phyloP scores from a whole-genome alignment of 805 yeast species.

The Nematodospora valgi region DNA sequence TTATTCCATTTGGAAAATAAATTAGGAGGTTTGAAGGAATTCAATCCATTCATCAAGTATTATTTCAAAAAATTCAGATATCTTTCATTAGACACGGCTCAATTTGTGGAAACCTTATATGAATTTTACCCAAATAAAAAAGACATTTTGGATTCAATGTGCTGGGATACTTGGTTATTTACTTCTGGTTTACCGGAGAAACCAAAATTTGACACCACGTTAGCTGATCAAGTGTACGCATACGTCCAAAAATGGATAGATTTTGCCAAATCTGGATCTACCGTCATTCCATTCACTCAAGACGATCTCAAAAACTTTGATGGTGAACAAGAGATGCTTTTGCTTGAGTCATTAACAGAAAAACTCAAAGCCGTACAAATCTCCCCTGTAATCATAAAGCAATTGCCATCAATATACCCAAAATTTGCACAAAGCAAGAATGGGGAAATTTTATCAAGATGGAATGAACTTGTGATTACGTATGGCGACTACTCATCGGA shows the following conservation, averaged over 20 bases:
- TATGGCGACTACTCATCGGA: constrained; percentile 15
- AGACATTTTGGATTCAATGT: constrained; percentile 20
- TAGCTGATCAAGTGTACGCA: constrained; percentile 24
- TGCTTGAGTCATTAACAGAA: constrained; percentile 20
- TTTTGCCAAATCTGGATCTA: constrained; percentile 2
- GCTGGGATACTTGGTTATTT: constrained; percentile 28
- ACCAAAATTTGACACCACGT: constrained; percentile 25
- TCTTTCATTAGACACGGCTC: constrained; percentile 23
- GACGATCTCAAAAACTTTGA: constrained; percentile 19
- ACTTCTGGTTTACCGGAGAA: constrained; percentile 25
- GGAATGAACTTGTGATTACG: constrained; percentile 22
- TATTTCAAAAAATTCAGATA: constrained; percentile 27
- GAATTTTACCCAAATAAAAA: constrained; percentile 21
- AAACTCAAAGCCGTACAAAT: constrained; percentile 11
- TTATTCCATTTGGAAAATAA: constrained; percentile 23
- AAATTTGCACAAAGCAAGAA: constrained; percentile 17
- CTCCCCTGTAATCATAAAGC: constrained; percentile 11
- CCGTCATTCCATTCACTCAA: constrained; percentile 7
- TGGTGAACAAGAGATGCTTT: constrained; percentile 23
- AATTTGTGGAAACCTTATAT: constrained; percentile 24
- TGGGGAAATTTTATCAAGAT: constrained; percentile 22
- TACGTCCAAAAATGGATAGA: constrained; percentile 22
- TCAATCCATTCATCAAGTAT: constrained; percentile 27
- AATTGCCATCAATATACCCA: constrained; percentile 18
- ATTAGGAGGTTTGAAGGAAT: constrained; percentile 21